Conservation (phyloP, 2,329 filamentous ascomycete genomes). For the Xylaria sp. region DNA sequence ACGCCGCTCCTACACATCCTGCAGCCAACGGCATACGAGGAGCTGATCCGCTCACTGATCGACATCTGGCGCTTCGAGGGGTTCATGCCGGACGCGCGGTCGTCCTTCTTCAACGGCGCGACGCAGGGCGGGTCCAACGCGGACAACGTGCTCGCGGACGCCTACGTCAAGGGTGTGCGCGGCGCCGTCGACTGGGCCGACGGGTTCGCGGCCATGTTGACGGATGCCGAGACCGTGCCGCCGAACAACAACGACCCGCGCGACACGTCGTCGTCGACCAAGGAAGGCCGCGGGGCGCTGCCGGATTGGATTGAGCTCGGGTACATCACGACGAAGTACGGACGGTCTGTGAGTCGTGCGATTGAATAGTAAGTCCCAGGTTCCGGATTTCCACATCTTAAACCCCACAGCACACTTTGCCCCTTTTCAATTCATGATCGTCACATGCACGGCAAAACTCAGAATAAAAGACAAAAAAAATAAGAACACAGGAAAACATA, state of each 20-base stretch:
- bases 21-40: constrained; percentile 71
- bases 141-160: constrained; percentile 78
- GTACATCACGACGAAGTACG: constrained; percentile 72
- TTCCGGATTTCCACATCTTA: neutral
- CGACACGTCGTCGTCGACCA: constrained; percentile 69
- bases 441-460: neutral
- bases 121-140: constrained; percentile 77
- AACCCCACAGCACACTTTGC: neutral
- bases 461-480: neutral
- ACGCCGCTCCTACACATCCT: constrained; percentile 74
- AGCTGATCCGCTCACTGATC: constrained; percentile 73
- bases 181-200: constrained; percentile 72
- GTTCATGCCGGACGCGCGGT: constrained; percentile 73
- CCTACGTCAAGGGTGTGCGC: constrained; percentile 74
- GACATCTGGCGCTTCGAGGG: constrained; percentile 75
- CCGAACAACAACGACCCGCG: constrained; percentile 68
- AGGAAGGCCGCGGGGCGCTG: constrained; percentile 75
- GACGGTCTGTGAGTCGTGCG: constrained; percentile 70
- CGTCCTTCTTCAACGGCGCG: constrained; percentile 75
- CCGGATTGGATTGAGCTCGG: constrained; percentile 74
- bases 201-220: constrained; percentile 71
- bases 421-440: neutral
- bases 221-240: constrained; percentile 73
- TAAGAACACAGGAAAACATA: neutral
- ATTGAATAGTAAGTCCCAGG: constrained; percentile 67